Base-by-base conservation (phyloP, 768 basidiomycete genomes). In the Rickenella mellea region DNA sequence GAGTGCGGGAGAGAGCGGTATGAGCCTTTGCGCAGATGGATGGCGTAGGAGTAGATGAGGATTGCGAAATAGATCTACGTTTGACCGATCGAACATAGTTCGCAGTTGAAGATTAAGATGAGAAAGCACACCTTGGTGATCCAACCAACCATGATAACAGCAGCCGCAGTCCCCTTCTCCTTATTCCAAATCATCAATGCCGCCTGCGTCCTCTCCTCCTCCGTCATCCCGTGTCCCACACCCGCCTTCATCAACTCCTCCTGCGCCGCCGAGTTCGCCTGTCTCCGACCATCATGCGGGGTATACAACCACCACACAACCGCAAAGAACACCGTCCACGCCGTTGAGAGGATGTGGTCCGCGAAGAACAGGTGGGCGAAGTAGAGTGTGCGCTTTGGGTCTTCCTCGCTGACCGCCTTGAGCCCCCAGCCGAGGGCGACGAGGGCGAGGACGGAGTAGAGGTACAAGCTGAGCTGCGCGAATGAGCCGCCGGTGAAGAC, bases 311-410 rank as follows among this genome's bases (percentile, higher is more conserved):
- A 99, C 94, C 93, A 99, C 29, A 73, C 65, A 17, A 89, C 73
- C 28, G 80, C 86, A 49, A 99, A 98, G 55, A 87, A 86, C 30
- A 84, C 71, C n/a, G 91, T 93, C 84, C 89, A 97, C 0, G 82
- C 65, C 1, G 93, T 91, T 12, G 81, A 83, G 46, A 99, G 66
- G 44, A 96, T 60, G 61, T 99, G 93, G 62, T 99, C 96, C 44
- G 87, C 76, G 45, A 85, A 76, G 67, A 90, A 99, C 26, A 91
- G 64, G 59, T 99, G 93, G 0, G 93, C 86, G 59, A 96, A 89
- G 51, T 88, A 83, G 15, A 93, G 72, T 3, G 84, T 78, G 43
- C 87, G 77, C 46, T 79, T 78, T 3, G 91, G 71, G 52, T 94
- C 78, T 71, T 98, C 96, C 93, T 84, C 76, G 54, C 83, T 78